These are phyloP conservation scores for Colletotrichum orchidophilum DNA, from an alignment of 2,329 filamentous ascomycete genomes.

Conservation along the genomic window DNA sequence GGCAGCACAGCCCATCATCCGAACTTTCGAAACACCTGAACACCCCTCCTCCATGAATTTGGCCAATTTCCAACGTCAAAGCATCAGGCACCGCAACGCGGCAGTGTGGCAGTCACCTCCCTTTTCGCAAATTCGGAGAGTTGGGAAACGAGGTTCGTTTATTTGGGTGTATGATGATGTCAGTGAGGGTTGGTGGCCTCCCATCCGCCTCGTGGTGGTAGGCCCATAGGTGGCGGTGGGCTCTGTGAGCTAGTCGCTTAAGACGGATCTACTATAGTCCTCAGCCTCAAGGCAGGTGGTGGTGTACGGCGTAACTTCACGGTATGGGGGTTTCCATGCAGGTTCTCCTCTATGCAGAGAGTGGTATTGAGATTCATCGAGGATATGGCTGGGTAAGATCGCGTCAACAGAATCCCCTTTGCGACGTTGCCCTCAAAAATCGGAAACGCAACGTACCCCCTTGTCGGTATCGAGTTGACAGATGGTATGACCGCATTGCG, in stretches of 20 bases:
- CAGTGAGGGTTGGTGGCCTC: constrained; percentile 18
- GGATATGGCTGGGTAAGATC: background rate
- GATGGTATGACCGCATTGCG: constrained; percentile 6
- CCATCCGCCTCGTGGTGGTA: background rate
- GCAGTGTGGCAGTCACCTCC: constrained; percentile 1
- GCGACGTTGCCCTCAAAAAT: background rate
- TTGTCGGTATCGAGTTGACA: constrained; percentile 7
- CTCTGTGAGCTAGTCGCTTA: background rate
- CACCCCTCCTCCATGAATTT: constrained; percentile 21
- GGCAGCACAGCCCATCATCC: constrained; percentile 33
- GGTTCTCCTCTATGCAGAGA: constrained; percentile 15
- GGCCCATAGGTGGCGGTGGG: constrained; percentile 1
- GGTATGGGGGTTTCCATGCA: background rate
- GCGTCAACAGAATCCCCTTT: background rate
- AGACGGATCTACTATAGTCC: background rate
- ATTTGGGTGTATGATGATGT: constrained; percentile 11
- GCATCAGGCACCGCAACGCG: background rate
- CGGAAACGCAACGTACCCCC: background rate
- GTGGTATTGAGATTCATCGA: background rate
- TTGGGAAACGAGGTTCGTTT: background rate
- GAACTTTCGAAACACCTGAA: constrained; percentile 31
- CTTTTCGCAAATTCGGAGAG: constrained; percentile 10
- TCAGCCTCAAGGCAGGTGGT: background rate
- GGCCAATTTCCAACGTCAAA: constrained; percentile 19
- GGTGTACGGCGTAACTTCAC: background rate